Evolutionary conservation across 441 rosid species (phyloP).

Genomic region (Corymbia citriodora): DNA sequence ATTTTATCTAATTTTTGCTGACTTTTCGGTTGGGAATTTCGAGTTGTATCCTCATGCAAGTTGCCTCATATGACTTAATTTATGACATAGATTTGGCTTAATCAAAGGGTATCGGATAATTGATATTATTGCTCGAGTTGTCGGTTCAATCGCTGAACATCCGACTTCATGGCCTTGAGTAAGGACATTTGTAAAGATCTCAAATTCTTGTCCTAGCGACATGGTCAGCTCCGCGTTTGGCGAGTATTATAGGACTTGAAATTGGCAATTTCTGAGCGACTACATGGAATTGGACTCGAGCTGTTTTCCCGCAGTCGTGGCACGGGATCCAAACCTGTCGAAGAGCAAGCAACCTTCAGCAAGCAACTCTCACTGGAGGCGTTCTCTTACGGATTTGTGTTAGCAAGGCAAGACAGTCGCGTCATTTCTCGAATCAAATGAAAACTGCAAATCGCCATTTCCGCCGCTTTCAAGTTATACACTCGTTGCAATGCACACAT

Average conservation of each 20-base stretch:
- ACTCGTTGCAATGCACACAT: too few species aligned
- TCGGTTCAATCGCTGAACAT: neutral
- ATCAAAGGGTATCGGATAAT: too few species aligned
- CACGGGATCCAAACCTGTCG: slow-evolving; percentile 32
- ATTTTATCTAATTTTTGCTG: too few species aligned
- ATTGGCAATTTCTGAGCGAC: slow-evolving; percentile 21
- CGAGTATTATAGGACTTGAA: slow-evolving; percentile 34
- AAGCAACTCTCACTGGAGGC: slow-evolving; percentile 27
- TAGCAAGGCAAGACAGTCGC: slow-evolving; percentile 55
- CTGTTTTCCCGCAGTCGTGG: slow-evolving; percentile 25
- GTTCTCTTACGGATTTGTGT: slow-evolving; percentile 53
- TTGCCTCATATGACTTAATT: too few species aligned
- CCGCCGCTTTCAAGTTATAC: too few species aligned
- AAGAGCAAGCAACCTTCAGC: neutral
- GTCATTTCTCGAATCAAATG: slow-evolving; percentile 61
- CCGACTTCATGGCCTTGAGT: neutral
- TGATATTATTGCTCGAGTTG: too few species aligned
- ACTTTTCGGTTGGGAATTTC: too few species aligned
- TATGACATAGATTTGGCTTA: too few species aligned
- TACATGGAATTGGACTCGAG: slow-evolving; percentile 23
- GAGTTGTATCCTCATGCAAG: too few species aligned
- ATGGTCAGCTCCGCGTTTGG: slow-evolving; percentile 12
- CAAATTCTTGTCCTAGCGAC: neutral
- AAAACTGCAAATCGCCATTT: slow-evolving; percentile 29
- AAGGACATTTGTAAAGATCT: neutral